A percentile compares a stretch with the other conserved stretches of the same genome.
Evolutionary conservation across 140 eudicot genomes (phyloP).

Genomic region (Cichorium intybus): DNA sequence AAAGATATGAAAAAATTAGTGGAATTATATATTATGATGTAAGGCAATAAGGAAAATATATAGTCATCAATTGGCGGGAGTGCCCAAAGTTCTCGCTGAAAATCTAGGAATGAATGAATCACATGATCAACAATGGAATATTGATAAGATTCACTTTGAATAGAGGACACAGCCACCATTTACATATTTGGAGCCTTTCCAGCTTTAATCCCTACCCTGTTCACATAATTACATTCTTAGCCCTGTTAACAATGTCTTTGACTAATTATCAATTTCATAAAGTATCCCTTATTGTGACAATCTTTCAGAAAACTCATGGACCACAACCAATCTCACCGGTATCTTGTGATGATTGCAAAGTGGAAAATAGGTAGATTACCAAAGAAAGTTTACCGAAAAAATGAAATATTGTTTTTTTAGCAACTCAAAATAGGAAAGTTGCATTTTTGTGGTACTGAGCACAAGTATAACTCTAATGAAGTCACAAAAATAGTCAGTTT

Average conservation of each 20-base stretch:
- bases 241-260: not conserved
- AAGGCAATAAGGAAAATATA: constrained; percentile 25
- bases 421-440: too few species aligned
- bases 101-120: constrained; percentile 73
- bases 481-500: too few species aligned
- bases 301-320: too few species aligned
- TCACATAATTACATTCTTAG: constrained; percentile 9
- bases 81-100: constrained; percentile 72
- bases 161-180: constrained; percentile 82
- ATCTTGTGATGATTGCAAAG: too few species aligned
- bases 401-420: too few species aligned
- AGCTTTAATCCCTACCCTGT: constrained; percentile 80
- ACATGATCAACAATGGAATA: constrained; percentile 63
- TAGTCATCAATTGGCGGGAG: constrained; percentile 78
- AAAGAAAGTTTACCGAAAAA: too few species aligned
- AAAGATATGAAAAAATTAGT: constrained; percentile 8
- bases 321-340: not conserved
- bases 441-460: too few species aligned
- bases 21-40: not conserved
- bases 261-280: not conserved
- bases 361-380: too few species aligned
- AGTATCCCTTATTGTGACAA: not conserved
- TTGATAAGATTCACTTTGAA: constrained; percentile 45
- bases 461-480: too few species aligned
- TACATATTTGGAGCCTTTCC: constrained; percentile 86